A percentile compares a stretch with the other conserved stretches of the same genome.
These are phyloP conservation scores for Colletotrichum sp. DNA, from an alignment of 2,329 filamentous ascomycete species.

Conservation along the genomic window DNA sequence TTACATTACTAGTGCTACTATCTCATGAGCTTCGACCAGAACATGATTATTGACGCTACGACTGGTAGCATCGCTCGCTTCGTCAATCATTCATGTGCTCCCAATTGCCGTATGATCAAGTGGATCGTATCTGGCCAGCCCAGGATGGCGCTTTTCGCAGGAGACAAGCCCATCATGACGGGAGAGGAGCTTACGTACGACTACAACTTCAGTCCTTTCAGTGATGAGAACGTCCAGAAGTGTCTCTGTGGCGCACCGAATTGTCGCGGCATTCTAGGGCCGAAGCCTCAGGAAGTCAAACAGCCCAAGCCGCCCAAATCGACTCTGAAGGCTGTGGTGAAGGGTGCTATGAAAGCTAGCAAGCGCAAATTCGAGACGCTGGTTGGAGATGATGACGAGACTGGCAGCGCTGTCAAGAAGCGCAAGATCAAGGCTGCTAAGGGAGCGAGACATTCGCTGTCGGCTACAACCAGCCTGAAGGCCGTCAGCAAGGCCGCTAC, in stretches of 20 bases:
- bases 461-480: conserved; percentile 29
- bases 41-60: conserved; percentile 98
- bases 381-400: conserved; percentile 44
- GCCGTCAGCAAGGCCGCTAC: conserved; percentile 37
- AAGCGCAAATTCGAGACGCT: conserved; percentile 64
- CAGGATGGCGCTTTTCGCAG: conserved; percentile 95
- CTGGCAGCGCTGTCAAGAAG: conserved; percentile 17
- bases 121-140: conserved; percentile 95
- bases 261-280: conserved; percentile 68
- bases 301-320: conserved; percentile 49
- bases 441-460: conserved; percentile 38
- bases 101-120: conserved; percentile 97
- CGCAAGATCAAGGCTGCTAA: conserved; percentile 39
- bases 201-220: conserved; percentile 76
- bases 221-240: conserved; percentile 70
- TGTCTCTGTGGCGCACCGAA: conserved; percentile 68
- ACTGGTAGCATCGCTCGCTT: conserved; percentile 96
- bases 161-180: conserved; percentile 86
- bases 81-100: conserved; percentile 96
- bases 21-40: conserved; percentile 97
- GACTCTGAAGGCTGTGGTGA: conserved; percentile 40
- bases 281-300: conserved; percentile 63
- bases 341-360: conserved; percentile 48
- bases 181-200: conserved; percentile 97
- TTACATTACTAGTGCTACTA: conserved; percentile 80